Percentiles rank a stretch among this genome's conserved stretches.
Evolutionary conservation across 306 rosid genomes (phyloP).

Genomic region (Cicer judaicum): DNA sequence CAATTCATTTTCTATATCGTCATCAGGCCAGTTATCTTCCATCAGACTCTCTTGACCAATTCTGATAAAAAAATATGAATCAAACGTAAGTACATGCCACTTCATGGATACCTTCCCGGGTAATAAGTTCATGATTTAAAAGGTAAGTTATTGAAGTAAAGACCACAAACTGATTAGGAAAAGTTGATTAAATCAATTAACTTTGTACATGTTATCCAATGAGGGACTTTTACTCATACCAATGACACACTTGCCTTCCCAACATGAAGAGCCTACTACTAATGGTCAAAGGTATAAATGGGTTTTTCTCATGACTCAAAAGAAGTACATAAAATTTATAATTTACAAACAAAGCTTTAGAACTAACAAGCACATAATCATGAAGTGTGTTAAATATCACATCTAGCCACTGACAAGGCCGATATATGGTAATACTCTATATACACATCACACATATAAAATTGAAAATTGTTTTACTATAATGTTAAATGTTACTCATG

Average conservation of each 20-base stretch:
- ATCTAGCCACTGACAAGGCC: conserved; percentile 13
- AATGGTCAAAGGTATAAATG: conserved; percentile 16
- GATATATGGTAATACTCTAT: conserved; percentile 11
- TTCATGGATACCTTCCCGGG: background rate
- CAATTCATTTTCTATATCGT: conserved; percentile 83
- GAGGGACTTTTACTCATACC: background rate
- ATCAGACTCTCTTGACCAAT: conserved; percentile 82
- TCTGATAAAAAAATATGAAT: conserved; percentile 55
- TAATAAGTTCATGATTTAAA: conserved; percentile 14
- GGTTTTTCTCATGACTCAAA: conserved; percentile 16
- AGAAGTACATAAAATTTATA: conserved; percentile 8
- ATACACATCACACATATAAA: background rate
- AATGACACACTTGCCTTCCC: background rate
- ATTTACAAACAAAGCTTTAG: conserved; percentile 3
- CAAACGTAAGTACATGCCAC: conserved; percentile 31
- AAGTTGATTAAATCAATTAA: conserved; percentile 22
- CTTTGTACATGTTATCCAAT: background rate
- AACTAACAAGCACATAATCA: conserved; percentile 8
- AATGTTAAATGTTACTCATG: background rate
- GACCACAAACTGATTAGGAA: conserved; percentile 18
- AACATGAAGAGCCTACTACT: conserved; percentile 1
- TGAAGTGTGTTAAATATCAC: conserved; percentile 6
- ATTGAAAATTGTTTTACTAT: background rate
- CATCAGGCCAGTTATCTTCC: conserved; percentile 83
- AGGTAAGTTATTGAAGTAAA: conserved; percentile 25